A percentile compares a stretch with the other conserved stretches of the same genome.
phyloP scores from a whole-genome alignment of 495 filamentous ascomycete species.

The Penicillium ucsense region DNA sequence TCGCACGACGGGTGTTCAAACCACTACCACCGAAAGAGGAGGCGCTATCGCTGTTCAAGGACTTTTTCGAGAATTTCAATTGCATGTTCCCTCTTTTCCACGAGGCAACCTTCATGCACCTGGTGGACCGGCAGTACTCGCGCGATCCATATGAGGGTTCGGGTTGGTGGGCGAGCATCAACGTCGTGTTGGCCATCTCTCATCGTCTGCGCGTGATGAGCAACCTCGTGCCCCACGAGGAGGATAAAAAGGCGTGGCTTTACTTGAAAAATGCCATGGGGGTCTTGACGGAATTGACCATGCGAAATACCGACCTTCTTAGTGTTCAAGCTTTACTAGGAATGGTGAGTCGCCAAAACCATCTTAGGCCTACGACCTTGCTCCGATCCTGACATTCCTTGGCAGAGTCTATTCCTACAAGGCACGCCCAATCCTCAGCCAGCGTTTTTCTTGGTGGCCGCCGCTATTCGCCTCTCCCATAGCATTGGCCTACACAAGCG shows the following conservation, averaged over 20 bases:
- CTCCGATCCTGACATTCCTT: slow-evolving; percentile 4
- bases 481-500: slow-evolving; percentile 93
- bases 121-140: slow-evolving; percentile 89
- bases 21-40: slow-evolving; percentile 73
- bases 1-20: slow-evolving; percentile 73
- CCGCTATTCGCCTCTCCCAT: slow-evolving; percentile 84
- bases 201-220: slow-evolving; percentile 92
- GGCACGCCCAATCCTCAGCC: slow-evolving; percentile 96
- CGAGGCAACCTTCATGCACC: slow-evolving; percentile 94
- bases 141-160: slow-evolving; percentile 88
- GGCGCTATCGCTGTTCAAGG: slow-evolving; percentile 72
- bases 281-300: slow-evolving; percentile 80
- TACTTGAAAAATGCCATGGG: slow-evolving; percentile 96
- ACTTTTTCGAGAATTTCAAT: slow-evolving; percentile 98
- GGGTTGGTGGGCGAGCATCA: slow-evolving; percentile 97
- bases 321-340: slow-evolving; percentile 95
- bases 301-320: slow-evolving; percentile 90
- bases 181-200: slow-evolving; percentile 84
- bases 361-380: neutral
- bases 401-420: slow-evolving; percentile 78
- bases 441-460: slow-evolving; percentile 84
- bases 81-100: slow-evolving; percentile 97
- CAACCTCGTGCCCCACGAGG: slow-evolving; percentile 78
- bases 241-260: slow-evolving; percentile 87
- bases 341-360: slow-evolving; percentile 47